phyloP scores from a whole-genome alignment of 2,329 filamentous ascomycete species.

The Alternaria burnsii region DNA sequence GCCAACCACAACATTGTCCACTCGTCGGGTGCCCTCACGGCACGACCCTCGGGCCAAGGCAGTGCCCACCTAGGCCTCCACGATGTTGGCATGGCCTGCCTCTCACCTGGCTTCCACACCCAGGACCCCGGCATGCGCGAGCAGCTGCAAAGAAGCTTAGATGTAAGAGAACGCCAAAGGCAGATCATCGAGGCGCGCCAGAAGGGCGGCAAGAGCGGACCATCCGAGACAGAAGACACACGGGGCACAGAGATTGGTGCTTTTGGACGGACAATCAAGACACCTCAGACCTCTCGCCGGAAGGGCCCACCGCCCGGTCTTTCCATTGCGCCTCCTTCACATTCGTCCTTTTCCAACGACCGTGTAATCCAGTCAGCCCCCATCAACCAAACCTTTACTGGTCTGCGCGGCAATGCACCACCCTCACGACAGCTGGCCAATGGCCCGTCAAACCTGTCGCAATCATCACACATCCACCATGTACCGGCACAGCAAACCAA shows the following conservation, averaged over 20 bases:
- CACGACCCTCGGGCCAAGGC: constrained; percentile 77
- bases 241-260: constrained; percentile 51
- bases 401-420: constrained; percentile 71
- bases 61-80: constrained; percentile 72
- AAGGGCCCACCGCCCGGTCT: constrained; percentile 84
- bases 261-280: constrained; percentile 64
- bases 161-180: constrained; percentile 90
- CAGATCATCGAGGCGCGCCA: constrained; percentile 95
- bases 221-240: constrained; percentile 39
- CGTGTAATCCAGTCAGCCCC: constrained; percentile 96
- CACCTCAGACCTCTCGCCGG: constrained; percentile 76
- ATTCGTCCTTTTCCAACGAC: constrained; percentile 91
- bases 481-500: constrained; percentile 86
- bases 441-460: constrained; percentile 82
- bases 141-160: constrained; percentile 91
- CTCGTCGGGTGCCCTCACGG: constrained; percentile 60
- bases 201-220: constrained; percentile 70
- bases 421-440: constrained; percentile 80
- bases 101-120: constrained; percentile 95
- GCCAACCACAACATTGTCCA: constrained; percentile 61
- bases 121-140: constrained; percentile 97
- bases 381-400: constrained; percentile 93
- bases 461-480: constrained; percentile 90
- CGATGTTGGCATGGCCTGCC: constrained; percentile 90
- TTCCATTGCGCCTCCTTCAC: constrained; percentile 93